Conservation (phyloP, 805 yeast species). For the Metschnikowia colocasiae region DNA sequence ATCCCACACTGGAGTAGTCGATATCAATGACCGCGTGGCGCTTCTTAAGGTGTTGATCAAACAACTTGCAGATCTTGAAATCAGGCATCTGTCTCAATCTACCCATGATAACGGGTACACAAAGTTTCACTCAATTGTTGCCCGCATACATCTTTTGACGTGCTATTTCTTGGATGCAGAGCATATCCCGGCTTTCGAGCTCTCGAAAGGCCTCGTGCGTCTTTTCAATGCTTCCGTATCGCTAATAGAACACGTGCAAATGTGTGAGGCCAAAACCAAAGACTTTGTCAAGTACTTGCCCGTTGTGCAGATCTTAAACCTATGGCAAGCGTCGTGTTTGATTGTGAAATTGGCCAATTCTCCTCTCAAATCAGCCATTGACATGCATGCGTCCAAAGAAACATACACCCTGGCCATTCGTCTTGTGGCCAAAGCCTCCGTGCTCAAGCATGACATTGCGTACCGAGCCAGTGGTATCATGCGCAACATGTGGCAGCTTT, state of each 20-base stretch:
- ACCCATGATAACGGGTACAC: conserved; percentile 59
- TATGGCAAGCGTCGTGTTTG: conserved; percentile 91
- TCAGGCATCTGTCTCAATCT: conserved; percentile 42
- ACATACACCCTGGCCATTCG: conserved; percentile 65
- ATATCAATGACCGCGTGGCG: conserved; percentile 69
- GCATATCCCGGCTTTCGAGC: conserved; percentile 51
- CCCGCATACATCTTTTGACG: conserved; percentile 78
- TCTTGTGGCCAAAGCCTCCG: conserved; percentile 73
- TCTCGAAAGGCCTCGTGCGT: conserved; percentile 68
- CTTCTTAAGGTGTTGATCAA: conserved; percentile 64
- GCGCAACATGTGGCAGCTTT: conserved; percentile 90
- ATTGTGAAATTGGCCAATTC: conserved; percentile 79
- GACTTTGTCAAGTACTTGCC: conserved; percentile 76
- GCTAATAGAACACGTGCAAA: conserved; percentile 61
- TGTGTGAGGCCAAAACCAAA: conserved; percentile 56
- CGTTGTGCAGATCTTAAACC: conserved; percentile 69
- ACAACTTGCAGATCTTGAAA: conserved; percentile 75
- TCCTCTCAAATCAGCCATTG: conserved; percentile 61
- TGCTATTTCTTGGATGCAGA: conserved; percentile 73
- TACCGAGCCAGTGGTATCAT: conserved; percentile 90
- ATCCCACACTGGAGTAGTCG: conserved; percentile 63
- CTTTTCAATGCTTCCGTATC: conserved; percentile 78
- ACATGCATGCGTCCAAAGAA: conserved; percentile 65
- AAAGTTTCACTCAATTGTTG: conserved; percentile 61
- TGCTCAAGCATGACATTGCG: conserved; percentile 87